phyloP scores from a whole-genome alignment of 23 red algal species.

The Cyanidium caldarium region DNA sequence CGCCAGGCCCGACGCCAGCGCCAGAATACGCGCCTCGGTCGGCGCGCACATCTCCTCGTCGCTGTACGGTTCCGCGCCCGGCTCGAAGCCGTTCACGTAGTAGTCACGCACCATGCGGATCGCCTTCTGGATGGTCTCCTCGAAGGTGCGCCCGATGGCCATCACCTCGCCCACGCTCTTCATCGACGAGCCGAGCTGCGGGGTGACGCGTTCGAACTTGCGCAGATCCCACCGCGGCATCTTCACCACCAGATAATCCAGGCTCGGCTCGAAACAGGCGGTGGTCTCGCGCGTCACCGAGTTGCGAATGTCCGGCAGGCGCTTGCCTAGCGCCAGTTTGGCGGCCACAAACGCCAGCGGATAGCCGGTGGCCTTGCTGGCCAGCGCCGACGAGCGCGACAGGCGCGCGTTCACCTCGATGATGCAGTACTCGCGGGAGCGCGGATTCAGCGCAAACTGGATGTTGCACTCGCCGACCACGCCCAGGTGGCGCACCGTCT shows the following conservation, averaged over 20 bases:
- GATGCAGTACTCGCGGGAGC: conserved; percentile 72
- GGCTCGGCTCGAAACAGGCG: conserved; percentile 88
- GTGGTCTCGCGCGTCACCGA: conserved; percentile 79
- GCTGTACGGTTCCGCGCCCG: conserved; percentile 35
- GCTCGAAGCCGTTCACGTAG: conserved; percentile 88
- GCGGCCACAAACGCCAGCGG: conserved; percentile 95
- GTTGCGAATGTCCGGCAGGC: conserved; percentile 59
- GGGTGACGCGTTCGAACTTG: conserved; percentile 75
- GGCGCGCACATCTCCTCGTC: conserved; percentile 49
- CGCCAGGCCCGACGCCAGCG: conserved; percentile 74
- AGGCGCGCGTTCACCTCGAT: conserved; percentile 99
- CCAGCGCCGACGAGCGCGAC: conserved; percentile 79
- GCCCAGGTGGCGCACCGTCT: conserved; percentile 86
- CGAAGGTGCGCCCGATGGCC: conserved; percentile 88
- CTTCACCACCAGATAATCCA: conserved; percentile 97
- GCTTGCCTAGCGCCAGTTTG: conserved; percentile 64
- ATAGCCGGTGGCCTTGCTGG: conserved; percentile 96
- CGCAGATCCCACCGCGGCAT: conserved; percentile 92
- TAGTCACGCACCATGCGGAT: conserved; percentile 84
- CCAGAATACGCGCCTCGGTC: conserved; percentile 72
- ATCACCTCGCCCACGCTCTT: conserved; percentile 98
- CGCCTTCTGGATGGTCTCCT: conserved; percentile 89
- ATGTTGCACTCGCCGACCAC: conserved; percentile 98
- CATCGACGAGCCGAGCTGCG: conserved; percentile 75
- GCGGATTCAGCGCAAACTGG: conserved; percentile 87